Percentiles rank a stretch among this genome's conserved stretches.
Conservation (phyloP, 1,284 basidiomycete genomes). For the Microbotryum silenes-acaulis region DNA sequence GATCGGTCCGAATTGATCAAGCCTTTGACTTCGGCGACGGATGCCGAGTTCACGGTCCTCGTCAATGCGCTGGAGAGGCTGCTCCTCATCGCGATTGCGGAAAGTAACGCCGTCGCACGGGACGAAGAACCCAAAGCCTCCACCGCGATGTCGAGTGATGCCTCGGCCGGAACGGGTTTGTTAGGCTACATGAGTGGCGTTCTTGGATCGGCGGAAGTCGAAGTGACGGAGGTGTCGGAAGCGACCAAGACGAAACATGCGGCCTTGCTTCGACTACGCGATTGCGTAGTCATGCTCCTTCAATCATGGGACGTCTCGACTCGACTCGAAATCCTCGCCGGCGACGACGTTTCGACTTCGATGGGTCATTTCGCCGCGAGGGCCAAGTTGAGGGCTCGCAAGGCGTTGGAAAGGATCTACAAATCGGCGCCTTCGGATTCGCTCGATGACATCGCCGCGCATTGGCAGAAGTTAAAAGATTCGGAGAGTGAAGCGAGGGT, state of each 20-base stretch:
- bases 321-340: constrained; percentile 15
- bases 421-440: constrained; percentile 69
- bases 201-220: constrained; percentile 40
- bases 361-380: constrained; percentile 51
- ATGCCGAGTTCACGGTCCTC: constrained; percentile 75
- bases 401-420: constrained; percentile 79
- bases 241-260: constrained; percentile 22
- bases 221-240: constrained; percentile 15
- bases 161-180: constrained; percentile 42
- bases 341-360: constrained; percentile 56
- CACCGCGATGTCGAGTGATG: constrained; percentile 35
- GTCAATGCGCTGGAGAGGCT: constrained; percentile 75
- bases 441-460: constrained; percentile 69
- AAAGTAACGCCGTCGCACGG: background rate
- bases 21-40: constrained; percentile 45
- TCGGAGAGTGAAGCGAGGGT: constrained; percentile 38
- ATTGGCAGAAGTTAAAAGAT: constrained; percentile 50
- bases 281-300: constrained; percentile 31
- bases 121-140: constrained; percentile 38
- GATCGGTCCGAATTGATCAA: background rate
- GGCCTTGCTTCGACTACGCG: constrained; percentile 16
- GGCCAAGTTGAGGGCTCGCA: constrained; percentile 58
- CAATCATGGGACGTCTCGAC: constrained; percentile 32
- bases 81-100: constrained; percentile 51
- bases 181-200: constrained; percentile 44